Percentiles rank a stretch among this genome's conserved stretches.
Conservation (phyloP, 1,139 yeast genomes). For the Kodamaea fungicola region DNA sequence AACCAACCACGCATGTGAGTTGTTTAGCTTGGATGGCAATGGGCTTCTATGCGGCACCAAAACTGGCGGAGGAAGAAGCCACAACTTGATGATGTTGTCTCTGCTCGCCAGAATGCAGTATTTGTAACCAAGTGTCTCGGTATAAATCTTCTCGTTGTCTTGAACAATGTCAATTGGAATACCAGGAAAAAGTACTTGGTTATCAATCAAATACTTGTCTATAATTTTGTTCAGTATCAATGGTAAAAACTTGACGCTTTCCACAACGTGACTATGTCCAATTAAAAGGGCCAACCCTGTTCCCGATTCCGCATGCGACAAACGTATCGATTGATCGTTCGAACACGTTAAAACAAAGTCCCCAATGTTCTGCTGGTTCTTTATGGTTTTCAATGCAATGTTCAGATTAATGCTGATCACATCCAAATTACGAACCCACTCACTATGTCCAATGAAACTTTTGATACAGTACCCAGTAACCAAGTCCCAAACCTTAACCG, state of each 20-base stretch:
- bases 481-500: conserved; percentile 76
- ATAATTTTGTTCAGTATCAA: conserved; percentile 42
- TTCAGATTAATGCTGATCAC: conserved; percentile 21
- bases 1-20: conserved; percentile 61
- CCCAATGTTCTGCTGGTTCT: conserved; percentile 26
- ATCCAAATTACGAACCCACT: conserved; percentile 79
- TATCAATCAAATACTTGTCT: conserved; percentile 44
- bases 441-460: conserved; percentile 75
- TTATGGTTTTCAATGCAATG: conserved; percentile 10
- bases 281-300: conserved; percentile 64
- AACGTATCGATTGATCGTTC: conserved; percentile 72
- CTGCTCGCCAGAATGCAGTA: conserved; percentile 79
- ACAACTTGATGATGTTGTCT: conserved; percentile 70
- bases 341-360: conserved; percentile 73
- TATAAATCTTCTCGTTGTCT: conserved; percentile 21
- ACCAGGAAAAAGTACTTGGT: conserved; percentile 28
- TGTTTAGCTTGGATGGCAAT: conserved; percentile 44
- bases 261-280: conserved; percentile 86
- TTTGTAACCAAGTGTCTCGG: conserved; percentile 50
- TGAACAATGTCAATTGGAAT: conserved; percentile 30
- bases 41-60: conserved; percentile 55
- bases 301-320: conserved; percentile 62
- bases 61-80: conserved; percentile 70
- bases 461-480: conserved; percentile 63
- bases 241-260: conserved; percentile 70